These are phyloP conservation scores for Picea glauca DNA, from an alignment of 75 land plant genomes.

Conservation along the genomic window DNA sequence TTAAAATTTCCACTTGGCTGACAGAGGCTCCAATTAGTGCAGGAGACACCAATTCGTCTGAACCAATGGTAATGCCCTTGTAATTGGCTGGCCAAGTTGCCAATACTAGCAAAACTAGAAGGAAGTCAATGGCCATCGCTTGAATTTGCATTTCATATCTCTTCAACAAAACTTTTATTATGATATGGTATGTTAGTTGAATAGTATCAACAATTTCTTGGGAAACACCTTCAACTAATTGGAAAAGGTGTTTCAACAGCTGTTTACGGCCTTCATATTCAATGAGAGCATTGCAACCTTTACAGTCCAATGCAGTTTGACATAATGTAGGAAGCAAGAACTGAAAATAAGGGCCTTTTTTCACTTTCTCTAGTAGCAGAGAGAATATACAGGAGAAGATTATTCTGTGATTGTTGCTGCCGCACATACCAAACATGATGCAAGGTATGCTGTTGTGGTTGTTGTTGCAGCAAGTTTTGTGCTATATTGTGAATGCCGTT, in stretches of 20 bases:
- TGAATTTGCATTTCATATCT: conserved; percentile 28
- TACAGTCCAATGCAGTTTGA: conserved; percentile 63
- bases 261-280: conserved; percentile 62
- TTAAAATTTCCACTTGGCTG: too few species aligned
- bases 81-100: conserved; percentile 45
- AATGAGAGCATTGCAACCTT: conserved; percentile 60
- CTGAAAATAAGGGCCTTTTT: conserved; percentile 52
- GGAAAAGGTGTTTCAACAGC: conserved; percentile 47
- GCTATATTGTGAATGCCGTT: too few species aligned
- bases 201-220: conserved; percentile 35
- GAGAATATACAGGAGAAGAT: conserved; percentile 57
- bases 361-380: conserved; percentile 68
- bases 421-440: too few species aligned
- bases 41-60: too few species aligned
- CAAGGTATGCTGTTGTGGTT: too few species aligned
- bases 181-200: conserved; percentile 71
- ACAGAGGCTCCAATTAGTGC: too few species aligned
- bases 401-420: too few species aligned
- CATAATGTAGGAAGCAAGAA: conserved; percentile 82
- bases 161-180: conserved; percentile 70
- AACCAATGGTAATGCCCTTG: too few species aligned
- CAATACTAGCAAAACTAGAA: conserved; percentile 53
- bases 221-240: conserved; percentile 15
- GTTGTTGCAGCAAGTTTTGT: too few species aligned
- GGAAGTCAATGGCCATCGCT: conserved; percentile 28